A percentile compares a stretch with the other conserved stretches of the same genome.
Conservation (phyloP, 116 monocot genomes). For the Thalassia testudinum region DNA sequence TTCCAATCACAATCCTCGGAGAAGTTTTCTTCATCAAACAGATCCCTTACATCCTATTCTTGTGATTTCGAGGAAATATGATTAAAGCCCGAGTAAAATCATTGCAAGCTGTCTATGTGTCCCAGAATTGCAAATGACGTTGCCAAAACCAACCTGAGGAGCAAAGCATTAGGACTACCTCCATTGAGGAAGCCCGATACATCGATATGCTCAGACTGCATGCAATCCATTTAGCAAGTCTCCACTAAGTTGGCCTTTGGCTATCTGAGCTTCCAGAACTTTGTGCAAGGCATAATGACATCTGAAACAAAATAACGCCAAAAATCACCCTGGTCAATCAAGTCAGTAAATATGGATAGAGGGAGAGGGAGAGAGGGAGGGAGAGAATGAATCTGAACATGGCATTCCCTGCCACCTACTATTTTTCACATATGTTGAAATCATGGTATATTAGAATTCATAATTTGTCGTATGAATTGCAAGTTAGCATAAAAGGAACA, state of each 20-base stretch:
- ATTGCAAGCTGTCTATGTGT: too few species aligned
- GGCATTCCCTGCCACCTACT: background rate
- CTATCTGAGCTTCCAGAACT: constrained; percentile 32
- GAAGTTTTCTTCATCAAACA: background rate
- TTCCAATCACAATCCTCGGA: background rate
- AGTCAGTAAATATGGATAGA: too few species aligned
- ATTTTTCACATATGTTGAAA: background rate
- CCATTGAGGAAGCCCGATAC: background rate
- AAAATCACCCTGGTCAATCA: background rate
- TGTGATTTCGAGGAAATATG: too few species aligned
- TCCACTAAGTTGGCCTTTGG: constrained; percentile 10
- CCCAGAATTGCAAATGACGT: too few species aligned
- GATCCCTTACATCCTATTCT: background rate
- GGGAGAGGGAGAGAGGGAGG: too few species aligned
- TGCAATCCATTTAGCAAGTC: constrained; percentile 13
- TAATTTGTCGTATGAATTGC: background rate
- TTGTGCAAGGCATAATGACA: constrained; percentile 67
- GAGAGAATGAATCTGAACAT: too few species aligned
- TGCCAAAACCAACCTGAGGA: too few species aligned
- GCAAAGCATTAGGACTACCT: too few species aligned
- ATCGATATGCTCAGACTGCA: constrained; percentile 19
- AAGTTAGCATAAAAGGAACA: background rate
- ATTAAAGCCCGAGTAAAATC: too few species aligned
- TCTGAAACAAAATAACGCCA: constrained; percentile 21
- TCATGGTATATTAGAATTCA: background rate